Percentiles rank a stretch among this genome's conserved stretches.
These are phyloP conservation scores for Exutisphaerella laricina DNA, from an alignment of 2,329 filamentous ascomycete species.

Conservation along the genomic window DNA sequence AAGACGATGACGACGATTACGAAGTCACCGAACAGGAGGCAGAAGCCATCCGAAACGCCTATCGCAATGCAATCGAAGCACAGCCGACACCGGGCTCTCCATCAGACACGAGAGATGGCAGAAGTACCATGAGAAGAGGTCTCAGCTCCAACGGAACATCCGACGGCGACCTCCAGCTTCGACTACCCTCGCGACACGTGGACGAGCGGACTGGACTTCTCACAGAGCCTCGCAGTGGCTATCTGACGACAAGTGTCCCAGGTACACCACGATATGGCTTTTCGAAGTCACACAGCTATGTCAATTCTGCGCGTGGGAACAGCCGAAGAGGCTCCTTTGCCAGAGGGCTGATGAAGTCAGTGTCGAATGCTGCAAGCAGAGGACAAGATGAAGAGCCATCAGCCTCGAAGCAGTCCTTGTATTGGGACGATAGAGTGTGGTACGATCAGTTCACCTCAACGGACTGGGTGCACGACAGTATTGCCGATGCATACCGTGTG, in stretches of 20 bases:
- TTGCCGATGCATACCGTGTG: slow-evolving; percentile 85
- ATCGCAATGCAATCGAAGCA: slow-evolving; percentile 25
- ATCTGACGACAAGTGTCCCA: slow-evolving; percentile 23
- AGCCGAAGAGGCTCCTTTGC: slow-evolving; percentile 48
- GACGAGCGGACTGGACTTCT: slow-evolving; percentile 48
- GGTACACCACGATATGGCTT: slow-evolving; percentile 27
- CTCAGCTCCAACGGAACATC: slow-evolving; percentile 21
- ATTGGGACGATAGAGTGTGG: slow-evolving; percentile 84
- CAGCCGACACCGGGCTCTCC: slow-evolving; percentile 31
- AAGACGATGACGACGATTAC: slow-evolving; percentile 32
- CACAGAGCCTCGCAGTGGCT: slow-evolving; percentile 28
- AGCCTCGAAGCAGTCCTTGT: slow-evolving; percentile 61
- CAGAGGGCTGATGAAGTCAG: slow-evolving; percentile 23
- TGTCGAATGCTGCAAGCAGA: slow-evolving; percentile 18
- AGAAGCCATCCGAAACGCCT: slow-evolving; percentile 32
- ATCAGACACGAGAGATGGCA: slow-evolving; percentile 21
- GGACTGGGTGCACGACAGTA: slow-evolving; percentile 97
- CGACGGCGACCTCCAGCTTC: slow-evolving; percentile 32
- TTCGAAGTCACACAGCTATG: slow-evolving; percentile 32
- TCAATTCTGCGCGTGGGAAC: slow-evolving; percentile 21
- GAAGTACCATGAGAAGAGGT: slow-evolving; percentile 4
- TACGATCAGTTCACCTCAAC: slow-evolving; percentile 98
- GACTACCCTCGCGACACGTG: slow-evolving; percentile 27
- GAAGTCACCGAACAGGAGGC: slow-evolving; percentile 28
- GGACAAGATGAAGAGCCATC: slow-evolving; percentile 36